Evolutionary conservation across 2,329 filamentous ascomycete species (phyloP), one percentile per base, ranked within the genome.

Genomic region (Hymenoscyphus infarciens): DNA sequence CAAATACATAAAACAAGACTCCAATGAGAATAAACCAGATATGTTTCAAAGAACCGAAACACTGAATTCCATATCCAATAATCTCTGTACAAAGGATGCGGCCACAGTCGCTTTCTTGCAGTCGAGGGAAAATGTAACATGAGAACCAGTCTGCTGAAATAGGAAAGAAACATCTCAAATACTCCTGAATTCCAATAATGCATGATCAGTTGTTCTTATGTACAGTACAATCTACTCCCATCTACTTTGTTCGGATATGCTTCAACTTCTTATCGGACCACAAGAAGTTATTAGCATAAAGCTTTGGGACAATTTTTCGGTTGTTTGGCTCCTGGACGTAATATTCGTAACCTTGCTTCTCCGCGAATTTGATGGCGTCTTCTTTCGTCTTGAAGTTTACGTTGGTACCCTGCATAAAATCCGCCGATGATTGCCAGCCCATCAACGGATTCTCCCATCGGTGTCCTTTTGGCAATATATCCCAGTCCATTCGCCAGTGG

Each of bases 341-440:
- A 79, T 97, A 99, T 76, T 99, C 94, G 76, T 99, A 99, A 39
- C 96, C 95, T 78, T 99, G 95, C 84, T 98, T 99, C 81, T 98
- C 90, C 27, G 96, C 95, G 74, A 99, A 99, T 63, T 83, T 81
- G 73, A 99, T 94, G 68, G 95, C 95, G 71, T 97, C 94, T 76
- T 98, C 92, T 82, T 97, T 98, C 72, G 82, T 84, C 77, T 90
- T 90, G 84, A 99, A 99, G 77, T 88, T 88, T 72, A 99, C 78
- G 75, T 92, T 86, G 57, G 92, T 96, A 73, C 92, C 94, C 77
- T 99, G 93, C 92, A 99, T 95, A 75, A 86, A 87, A 77, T 99
- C 95, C 61, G 84, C 94, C 19, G 92, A 96, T 27, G 94, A 98
- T 76, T 97, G 93, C 96, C 96, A 99, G 65, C 95, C 95, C 86